Conservation (phyloP, 1,284 basidiomycete species). For the Somion occarium region DNA sequence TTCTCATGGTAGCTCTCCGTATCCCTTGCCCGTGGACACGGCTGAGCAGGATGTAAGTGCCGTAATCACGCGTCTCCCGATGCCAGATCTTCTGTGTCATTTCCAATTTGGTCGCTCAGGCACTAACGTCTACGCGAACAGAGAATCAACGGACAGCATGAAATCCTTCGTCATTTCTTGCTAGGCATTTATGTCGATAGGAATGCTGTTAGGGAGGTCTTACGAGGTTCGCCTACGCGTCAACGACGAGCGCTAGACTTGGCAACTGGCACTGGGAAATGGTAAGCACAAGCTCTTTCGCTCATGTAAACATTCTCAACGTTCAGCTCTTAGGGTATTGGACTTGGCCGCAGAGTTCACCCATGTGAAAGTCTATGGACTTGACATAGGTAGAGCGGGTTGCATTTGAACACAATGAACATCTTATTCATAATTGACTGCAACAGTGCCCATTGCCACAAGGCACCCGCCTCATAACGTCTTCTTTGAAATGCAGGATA, state of each 20-base stretch:
- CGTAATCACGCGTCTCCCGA: constrained; percentile 5
- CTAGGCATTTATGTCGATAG: constrained; percentile 41
- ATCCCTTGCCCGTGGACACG: constrained; percentile 63
- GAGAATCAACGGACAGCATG: constrained; percentile 49
- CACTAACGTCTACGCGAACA: constrained; percentile 21
- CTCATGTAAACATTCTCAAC: constrained; percentile 1
- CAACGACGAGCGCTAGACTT: constrained; percentile 57
- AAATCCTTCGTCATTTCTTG: constrained; percentile 40
- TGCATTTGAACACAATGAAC: not conserved
- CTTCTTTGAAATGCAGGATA: constrained; percentile 59
- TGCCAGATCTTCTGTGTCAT: constrained; percentile 3
- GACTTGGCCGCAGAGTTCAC: constrained; percentile 67
- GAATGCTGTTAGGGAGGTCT: constrained; percentile 50
- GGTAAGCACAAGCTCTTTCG: constrained; percentile 38
- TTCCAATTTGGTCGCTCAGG: not conserved
- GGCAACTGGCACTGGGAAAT: constrained; percentile 66
- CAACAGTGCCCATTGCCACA: constrained; percentile 63
- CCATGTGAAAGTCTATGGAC: constrained; percentile 55
- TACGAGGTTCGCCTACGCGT: constrained; percentile 32
- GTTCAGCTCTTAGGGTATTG: constrained; percentile 45
- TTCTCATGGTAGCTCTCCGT: constrained; percentile 54
- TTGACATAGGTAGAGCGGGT: constrained; percentile 59
- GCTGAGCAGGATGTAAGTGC: constrained; percentile 53
- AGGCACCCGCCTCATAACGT: constrained; percentile 54
- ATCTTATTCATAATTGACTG: constrained; percentile 7